A percentile compares a stretch with the other conserved stretches of the same genome.
phyloP scores from a whole-genome alignment of 495 filamentous ascomycete genomes.

The Neurospora tetraspora region DNA sequence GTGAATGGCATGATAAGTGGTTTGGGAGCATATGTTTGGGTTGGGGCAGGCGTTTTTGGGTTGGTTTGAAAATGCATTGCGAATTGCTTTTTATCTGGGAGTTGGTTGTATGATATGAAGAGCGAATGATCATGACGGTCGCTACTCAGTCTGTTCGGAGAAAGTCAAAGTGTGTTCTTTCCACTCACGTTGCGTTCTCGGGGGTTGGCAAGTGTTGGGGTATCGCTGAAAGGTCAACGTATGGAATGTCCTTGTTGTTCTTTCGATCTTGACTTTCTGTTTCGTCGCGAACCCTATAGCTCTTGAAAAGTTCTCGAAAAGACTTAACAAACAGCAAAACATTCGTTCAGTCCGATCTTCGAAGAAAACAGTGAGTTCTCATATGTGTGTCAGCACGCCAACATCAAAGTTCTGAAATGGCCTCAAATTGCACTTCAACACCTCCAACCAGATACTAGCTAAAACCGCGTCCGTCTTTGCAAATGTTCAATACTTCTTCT shows the following conservation, averaged over 20 bases:
- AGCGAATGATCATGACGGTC: background rate
- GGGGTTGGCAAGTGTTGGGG: background rate
- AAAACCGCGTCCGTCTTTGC: conserved; percentile 7
- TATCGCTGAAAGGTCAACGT: background rate
- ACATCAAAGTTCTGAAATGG: background rate
- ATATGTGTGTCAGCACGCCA: background rate
- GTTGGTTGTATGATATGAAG: background rate
- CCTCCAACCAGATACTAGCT: background rate
- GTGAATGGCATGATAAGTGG: background rate
- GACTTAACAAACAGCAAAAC: background rate
- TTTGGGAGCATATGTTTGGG: background rate
- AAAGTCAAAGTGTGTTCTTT: background rate
- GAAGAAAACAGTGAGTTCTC: background rate
- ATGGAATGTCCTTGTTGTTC: background rate
- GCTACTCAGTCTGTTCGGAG: background rate
- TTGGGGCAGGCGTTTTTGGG: background rate
- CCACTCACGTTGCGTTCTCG: background rate
- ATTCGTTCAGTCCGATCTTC: background rate
- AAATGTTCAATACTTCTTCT: conserved; percentile 16
- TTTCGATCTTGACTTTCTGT: background rate
- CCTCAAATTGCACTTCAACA: background rate
- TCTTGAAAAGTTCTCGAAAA: background rate
- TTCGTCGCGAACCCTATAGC: background rate
- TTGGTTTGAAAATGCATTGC: background rate
- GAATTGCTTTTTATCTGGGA: background rate